These are phyloP conservation scores for Hibiscus syriacus DNA, from an alignment of 345 rosid species.

Conservation along the genomic window DNA sequence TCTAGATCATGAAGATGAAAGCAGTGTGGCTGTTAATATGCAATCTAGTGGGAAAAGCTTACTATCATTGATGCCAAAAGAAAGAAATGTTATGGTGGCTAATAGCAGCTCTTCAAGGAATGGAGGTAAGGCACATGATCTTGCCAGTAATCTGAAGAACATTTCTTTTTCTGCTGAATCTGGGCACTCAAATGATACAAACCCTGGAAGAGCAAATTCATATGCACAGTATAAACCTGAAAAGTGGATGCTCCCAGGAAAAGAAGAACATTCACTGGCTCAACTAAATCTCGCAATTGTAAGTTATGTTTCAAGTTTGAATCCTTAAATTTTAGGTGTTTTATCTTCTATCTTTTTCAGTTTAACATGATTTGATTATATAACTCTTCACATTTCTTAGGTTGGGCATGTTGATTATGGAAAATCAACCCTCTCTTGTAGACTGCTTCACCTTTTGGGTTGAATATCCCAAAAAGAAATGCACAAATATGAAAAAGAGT, in stretches of 20 bases:
- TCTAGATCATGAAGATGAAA: conserved; percentile 16
- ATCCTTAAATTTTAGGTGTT: background rate
- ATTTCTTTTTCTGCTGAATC: conserved; percentile 38
- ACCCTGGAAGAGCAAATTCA: conserved; percentile 28
- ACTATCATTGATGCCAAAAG: conserved; percentile 24
- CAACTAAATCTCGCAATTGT: conserved; percentile 95
- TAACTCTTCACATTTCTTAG: conserved; percentile 30
- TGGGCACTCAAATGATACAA: conserved; percentile 20
- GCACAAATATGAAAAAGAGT: conserved; percentile 94
- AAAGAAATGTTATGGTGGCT: conserved; percentile 20
- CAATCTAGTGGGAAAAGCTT: conserved; percentile 20
- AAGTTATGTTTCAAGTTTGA: conserved; percentile 29
- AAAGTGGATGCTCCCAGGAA: conserved; percentile 81
- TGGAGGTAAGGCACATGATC: conserved; percentile 22
- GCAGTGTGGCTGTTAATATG: conserved; percentile 8
- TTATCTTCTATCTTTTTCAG: background rate
- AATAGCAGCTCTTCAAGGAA: conserved; percentile 32
- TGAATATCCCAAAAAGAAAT: conserved; percentile 84
- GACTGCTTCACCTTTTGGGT: conserved; percentile 84
- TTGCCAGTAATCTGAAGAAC: conserved; percentile 26
- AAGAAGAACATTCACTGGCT: conserved; percentile 44
- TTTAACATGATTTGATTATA: conserved; percentile 5
- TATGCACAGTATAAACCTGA: conserved; percentile 55
- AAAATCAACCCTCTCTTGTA: conserved; percentile 96
- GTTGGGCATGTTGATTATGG: conserved; percentile 99